phyloP scores from a whole-genome alignment of 2,329 filamentous ascomycete genomes.

The Penicillium sclerotigenum region DNA sequence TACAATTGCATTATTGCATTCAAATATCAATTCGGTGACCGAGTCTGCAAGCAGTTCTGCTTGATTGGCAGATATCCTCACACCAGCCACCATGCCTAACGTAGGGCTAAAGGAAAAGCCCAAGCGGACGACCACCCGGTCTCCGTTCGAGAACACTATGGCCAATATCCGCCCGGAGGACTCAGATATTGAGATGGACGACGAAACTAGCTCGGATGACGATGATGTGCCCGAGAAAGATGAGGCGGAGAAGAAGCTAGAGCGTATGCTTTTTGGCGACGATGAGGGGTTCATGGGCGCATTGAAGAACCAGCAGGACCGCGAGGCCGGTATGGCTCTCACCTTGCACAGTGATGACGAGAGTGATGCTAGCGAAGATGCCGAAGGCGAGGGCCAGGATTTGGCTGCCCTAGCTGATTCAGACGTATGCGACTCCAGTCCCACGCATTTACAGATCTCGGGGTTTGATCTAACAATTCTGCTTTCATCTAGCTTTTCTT shows the following conservation, averaged over 20 bases:
- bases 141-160: constrained; percentile 24
- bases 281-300: constrained; percentile 74
- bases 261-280: constrained; percentile 85
- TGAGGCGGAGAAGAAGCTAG: constrained; percentile 77
- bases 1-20: constrained; percentile 3
- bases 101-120: constrained; percentile 30
- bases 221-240: constrained; percentile 62
- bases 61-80: not conserved
- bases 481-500: constrained; percentile 63
- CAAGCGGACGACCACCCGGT: constrained; percentile 23
- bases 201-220: constrained; percentile 24
- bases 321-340: constrained; percentile 40
- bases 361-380: constrained; percentile 24
- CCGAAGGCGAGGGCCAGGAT: constrained; percentile 43
- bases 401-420: constrained; percentile 70
- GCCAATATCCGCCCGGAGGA: constrained; percentile 18
- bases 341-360: constrained; percentile 32
- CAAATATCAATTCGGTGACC: not conserved
- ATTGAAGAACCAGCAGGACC: constrained; percentile 58
- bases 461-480: constrained; percentile 5
- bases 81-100: constrained; percentile 26
- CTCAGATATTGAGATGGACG: constrained; percentile 27
- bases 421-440: constrained; percentile 50
- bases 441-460: not conserved
- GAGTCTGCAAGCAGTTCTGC: not conserved